Percentiles rank a stretch among this genome's conserved stretches.
These are phyloP conservation scores for Nitzschia sp. DNA, from an alignment of 108 stramenopile genomes.

Conservation along the genomic window DNA sequence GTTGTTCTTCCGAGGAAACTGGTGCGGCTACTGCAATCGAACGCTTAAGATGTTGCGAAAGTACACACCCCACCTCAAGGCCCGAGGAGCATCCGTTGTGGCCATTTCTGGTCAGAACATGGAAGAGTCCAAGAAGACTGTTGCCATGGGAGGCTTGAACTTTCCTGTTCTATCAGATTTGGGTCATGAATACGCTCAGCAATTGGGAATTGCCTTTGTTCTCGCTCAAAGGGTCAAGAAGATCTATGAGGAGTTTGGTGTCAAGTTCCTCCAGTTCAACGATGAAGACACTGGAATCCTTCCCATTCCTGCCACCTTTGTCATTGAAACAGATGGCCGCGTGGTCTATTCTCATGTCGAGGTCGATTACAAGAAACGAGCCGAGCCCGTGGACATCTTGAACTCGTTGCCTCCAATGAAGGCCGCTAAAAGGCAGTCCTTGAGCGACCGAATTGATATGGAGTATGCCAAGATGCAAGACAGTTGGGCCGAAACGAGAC, in stretches of 20 bases:
- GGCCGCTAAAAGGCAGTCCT: neutral
- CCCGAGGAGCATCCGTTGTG: conserved; percentile 22
- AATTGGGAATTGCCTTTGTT: conserved; percentile 10
- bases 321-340: conserved; percentile 13
- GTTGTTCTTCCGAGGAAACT: conserved; percentile 23
- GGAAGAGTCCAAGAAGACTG: neutral
- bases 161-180: conserved; percentile 25
- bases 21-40: conserved; percentile 24
- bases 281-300: neutral
- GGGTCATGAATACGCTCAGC: conserved; percentile 12
- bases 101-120: conserved; percentile 17
- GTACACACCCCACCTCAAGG: conserved; percentile 12
- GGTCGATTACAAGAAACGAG: conserved; percentile 11
- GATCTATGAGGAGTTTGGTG: neutral
- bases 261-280: neutral
- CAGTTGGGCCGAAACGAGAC: neutral
- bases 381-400: conserved; percentile 22
- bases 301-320: conserved; percentile 22
- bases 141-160: conserved; percentile 5
- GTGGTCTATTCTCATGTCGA: conserved; percentile 7
- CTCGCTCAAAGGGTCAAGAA: neutral
- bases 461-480: neutral
- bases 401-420: conserved; percentile 9
- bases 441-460: neutral
- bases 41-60: conserved; percentile 6